Evolutionary conservation across 2,329 filamentous ascomycete species (phyloP), one percentile per base, ranked within the genome.

Genomic region (Ilyonectria sp.): DNA sequence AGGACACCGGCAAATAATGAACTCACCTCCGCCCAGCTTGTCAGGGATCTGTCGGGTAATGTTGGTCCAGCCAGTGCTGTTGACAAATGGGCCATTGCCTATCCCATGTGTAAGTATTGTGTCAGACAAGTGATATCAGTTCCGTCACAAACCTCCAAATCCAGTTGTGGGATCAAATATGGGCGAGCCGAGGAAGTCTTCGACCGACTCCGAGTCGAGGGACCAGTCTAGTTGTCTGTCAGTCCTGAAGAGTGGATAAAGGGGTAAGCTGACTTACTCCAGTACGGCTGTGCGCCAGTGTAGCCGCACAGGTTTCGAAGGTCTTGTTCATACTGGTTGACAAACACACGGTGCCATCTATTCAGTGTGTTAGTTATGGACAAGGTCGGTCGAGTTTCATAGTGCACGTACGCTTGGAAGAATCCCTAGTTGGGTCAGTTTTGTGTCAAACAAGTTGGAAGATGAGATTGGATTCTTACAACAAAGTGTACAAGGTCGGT

Each of bases 121-220:
- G 11, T 5, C 9, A 4, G n/a, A 10, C 8, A 21, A 10, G 17
- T 1, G 6, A n/a, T 54, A 10, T 47, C 19, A 23, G 23, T 4
- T 19, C 35, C 23, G 13, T 4, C 40, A 60, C 65, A 11, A 40
- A 64, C 68, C 77, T 29, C 79, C 79, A 59, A 80, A 81, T 1
- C 79, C 79, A 11, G 73, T 74, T 4, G 64, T 60, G 10, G 72
- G 47, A 49, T 79, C 76, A 55, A 81, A 81, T 46, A 81, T 61
- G 8, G 72, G 73, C 6, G 79, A 78, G 47, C 46, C 37, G 17
- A 64, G 54, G 43, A 71, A 67, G 23, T 44, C 65, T 10, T 60
- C 65, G 15, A 40, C 69, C 8, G 64, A 67, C 6, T 15, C 61
- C 6, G 63, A 52, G 53, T 73, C 71, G 5, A 66, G 46, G 6